Conservation (phyloP, 2,329 filamentous ascomycete species). For the Aspergillaceae sp. region DNA sequence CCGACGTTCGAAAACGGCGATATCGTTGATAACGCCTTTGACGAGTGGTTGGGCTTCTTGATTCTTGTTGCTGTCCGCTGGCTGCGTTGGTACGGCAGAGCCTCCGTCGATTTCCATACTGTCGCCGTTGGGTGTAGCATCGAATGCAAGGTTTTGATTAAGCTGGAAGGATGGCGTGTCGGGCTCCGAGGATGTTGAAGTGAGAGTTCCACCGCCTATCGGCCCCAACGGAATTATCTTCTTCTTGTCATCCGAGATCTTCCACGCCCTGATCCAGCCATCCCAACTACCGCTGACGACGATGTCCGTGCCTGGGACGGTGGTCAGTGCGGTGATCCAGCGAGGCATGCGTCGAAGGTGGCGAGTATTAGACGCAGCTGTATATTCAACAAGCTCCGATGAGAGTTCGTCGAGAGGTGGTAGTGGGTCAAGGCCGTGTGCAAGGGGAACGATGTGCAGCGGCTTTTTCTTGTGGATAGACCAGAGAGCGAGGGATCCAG, state of each 20-base stretch:
- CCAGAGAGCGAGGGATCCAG: conserved; percentile 80
- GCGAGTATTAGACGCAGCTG: conserved; percentile 37
- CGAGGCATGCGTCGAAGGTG: conserved; percentile 57
- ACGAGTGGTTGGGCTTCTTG: conserved; percentile 36
- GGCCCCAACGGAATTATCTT: conserved; percentile 64
- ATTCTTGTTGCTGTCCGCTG: conserved; percentile 3
- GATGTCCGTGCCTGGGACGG: conserved; percentile 82
- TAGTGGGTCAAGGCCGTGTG: conserved; percentile 75
- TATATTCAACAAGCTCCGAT: conserved; percentile 59
- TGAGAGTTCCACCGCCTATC: conserved; percentile 40
- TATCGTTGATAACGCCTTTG: conserved; percentile 77
- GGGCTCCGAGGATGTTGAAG: conserved; percentile 6
- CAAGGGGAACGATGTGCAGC: conserved; percentile 66
- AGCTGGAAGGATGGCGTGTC: conserved; percentile 26
- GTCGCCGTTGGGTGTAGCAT: conserved; percentile 21
- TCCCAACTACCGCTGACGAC: conserved; percentile 93
- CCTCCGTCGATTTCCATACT: conserved; percentile 14
- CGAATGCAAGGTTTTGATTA: conserved; percentile 24
- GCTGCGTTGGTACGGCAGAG: conserved; percentile 6
- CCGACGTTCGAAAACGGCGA: conserved; percentile 77
- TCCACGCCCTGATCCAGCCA: conserved; percentile 78
- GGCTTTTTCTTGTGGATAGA: conserved; percentile 91
- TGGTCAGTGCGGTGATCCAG: conserved; percentile 81
- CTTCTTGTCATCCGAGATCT: conserved; percentile 71
- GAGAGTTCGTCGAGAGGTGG: conserved; percentile 60